phyloP scores from a whole-genome alignment of 305 asterid species.

The Fraxinus nigra region DNA sequence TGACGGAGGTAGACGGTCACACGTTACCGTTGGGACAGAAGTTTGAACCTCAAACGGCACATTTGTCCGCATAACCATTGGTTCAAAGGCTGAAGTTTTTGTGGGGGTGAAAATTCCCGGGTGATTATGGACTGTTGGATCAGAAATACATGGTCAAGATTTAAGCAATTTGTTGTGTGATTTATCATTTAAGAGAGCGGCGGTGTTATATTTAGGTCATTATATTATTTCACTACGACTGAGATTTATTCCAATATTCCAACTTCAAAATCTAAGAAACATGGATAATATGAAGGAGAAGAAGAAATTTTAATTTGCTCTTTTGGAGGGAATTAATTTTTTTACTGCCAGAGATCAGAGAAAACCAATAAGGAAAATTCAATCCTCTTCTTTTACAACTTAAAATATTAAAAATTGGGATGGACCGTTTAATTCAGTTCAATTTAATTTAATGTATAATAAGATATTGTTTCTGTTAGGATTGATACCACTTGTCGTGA shows the following conservation, averaged over 20 bases:
- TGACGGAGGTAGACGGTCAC: conserved; percentile 52
- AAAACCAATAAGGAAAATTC: background rate
- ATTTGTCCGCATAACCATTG: conserved; percentile 21
- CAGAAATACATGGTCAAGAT: conserved; percentile 1
- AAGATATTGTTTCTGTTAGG: background rate
- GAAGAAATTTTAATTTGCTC: background rate
- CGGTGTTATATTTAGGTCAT: background rate
- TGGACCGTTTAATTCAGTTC: background rate
- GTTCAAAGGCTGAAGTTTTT: conserved; percentile 22
- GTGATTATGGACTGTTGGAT: conserved; percentile 34
- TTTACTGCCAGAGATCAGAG: background rate
- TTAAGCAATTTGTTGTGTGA: conserved; percentile 20
- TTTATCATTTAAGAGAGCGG: conserved; percentile 1
- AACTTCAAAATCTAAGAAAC: background rate
- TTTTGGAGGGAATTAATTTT: background rate
- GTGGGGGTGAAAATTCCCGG: conserved; percentile 37
- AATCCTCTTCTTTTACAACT: background rate
- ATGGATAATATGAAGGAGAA: background rate
- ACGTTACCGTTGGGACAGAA: conserved; percentile 60
- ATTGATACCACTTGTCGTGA: too few relatives aligned
- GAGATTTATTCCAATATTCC: background rate
- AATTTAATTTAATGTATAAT: too few relatives aligned
- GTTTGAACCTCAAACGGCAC: conserved; percentile 97
- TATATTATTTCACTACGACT: background rate
- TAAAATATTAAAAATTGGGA: background rate